These are phyloP conservation scores for Crithidia brevicula DNA, from an alignment of 208 protist species.

Conservation along the genomic window DNA sequence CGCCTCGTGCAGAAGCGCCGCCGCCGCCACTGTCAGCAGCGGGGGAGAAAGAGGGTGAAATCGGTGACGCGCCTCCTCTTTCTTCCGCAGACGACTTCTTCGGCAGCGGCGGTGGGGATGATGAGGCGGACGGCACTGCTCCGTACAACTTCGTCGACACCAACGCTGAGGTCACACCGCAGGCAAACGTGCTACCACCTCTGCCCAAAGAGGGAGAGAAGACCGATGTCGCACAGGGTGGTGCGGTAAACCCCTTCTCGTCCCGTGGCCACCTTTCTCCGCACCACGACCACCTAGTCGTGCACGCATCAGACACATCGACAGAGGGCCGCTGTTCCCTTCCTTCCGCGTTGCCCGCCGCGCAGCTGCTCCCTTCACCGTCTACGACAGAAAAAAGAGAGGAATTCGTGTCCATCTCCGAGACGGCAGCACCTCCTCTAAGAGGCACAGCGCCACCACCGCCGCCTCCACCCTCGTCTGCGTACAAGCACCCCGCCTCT, in stretches of 20 bases:
- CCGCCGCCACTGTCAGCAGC: background rate
- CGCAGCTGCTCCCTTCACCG: background rate
- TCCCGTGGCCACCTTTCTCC: no score
- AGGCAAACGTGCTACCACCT: background rate
- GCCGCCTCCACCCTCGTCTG: background rate
- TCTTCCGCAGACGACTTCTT: conserved; percentile 10
- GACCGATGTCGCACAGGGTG: no score
- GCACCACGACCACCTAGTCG: background rate
- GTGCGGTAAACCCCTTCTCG: no score
- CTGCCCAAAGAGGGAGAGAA: no score
- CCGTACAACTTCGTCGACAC: background rate
- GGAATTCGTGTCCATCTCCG: background rate
- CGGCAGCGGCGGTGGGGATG: background rate
- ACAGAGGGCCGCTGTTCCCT: background rate
- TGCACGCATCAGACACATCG: background rate
- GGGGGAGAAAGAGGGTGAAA: background rate
- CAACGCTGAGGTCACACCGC: background rate
- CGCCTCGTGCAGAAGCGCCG: no score
- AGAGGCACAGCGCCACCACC: background rate
- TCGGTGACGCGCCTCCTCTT: background rate
- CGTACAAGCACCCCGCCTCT: conserved; percentile 7
- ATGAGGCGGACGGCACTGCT: background rate
- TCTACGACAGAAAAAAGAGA: background rate
- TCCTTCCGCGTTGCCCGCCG: background rate
- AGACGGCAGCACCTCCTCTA: background rate